A percentile compares a stretch with the other conserved stretches of the same genome.
Evolutionary conservation across 257 asterid genomes (phyloP).

Genomic region (Nyctanthes arbortristis): DNA sequence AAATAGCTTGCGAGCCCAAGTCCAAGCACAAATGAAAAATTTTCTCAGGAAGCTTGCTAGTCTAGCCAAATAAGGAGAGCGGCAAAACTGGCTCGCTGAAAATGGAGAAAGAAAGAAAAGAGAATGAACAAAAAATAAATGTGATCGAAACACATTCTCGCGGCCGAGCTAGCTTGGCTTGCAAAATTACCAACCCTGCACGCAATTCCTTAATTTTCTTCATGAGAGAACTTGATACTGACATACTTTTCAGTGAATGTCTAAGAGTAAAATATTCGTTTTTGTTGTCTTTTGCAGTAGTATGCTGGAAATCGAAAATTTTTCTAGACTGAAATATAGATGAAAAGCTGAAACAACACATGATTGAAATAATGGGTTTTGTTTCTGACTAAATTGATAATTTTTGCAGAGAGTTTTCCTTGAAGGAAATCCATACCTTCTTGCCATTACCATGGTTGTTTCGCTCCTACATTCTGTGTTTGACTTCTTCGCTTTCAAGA

Average conservation of each 20-base stretch:
- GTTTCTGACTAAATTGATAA: slow-evolving; percentile 29
- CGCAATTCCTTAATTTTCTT: background rate
- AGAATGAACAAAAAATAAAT: too few species aligned
- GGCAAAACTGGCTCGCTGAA: too few species aligned
- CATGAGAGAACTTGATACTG: slow-evolving; percentile 1
- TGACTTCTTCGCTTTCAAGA: slow-evolving; percentile 96
- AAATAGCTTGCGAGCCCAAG: too few species aligned
- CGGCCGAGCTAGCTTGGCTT: too few species aligned
- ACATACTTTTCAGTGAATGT: background rate
- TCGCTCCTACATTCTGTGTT: slow-evolving; percentile 84
- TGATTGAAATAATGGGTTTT: slow-evolving; percentile 7
- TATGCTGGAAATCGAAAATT: background rate
- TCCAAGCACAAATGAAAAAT: too few species aligned
- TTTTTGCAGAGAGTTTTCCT: slow-evolving; percentile 84
- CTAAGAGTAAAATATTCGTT: background rate
- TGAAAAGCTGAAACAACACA: background rate
- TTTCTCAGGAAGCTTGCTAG: too few species aligned
- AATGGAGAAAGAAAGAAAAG: too few species aligned
- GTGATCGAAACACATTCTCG: too few species aligned
- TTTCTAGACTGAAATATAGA: background rate
- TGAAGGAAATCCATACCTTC: slow-evolving; percentile 96
- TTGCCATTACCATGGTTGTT: slow-evolving; percentile 85
- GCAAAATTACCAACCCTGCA: too few species aligned
- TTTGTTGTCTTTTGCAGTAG: background rate
- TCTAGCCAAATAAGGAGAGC: too few species aligned